Conservation (phyloP, 2,329 filamentous ascomycete species). For the Ophiostoma populinum region DNA sequence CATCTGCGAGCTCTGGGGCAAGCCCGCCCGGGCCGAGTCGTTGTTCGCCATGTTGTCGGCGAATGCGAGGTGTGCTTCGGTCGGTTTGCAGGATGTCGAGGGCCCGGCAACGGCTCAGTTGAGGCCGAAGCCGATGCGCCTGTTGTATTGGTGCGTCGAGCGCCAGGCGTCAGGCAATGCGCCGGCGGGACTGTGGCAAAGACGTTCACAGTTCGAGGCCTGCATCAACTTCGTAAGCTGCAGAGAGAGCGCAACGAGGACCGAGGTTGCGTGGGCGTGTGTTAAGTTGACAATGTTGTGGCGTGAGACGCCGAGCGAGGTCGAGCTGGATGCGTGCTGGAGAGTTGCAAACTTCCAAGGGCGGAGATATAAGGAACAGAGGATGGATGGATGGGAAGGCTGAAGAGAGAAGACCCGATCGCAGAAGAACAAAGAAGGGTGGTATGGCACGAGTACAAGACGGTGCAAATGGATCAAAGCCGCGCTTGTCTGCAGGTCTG, state of each 20-base stretch:
- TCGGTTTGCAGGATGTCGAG: too few relatives aligned
- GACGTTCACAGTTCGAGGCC: conserved; percentile 4
- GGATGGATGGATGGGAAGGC: too few relatives aligned
- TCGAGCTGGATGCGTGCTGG: too few relatives aligned
- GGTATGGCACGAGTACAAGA: too few relatives aligned
- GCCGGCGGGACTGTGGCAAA: conserved; percentile 4
- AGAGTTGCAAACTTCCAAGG: too few relatives aligned
- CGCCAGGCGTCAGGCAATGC: conserved; percentile 8
- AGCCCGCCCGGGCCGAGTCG: conserved; percentile 42
- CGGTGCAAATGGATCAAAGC: not conserved
- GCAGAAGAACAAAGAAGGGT: too few relatives aligned
- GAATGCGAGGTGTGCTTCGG: not conserved
- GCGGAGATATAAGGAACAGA: too few relatives aligned
- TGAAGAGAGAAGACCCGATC: too few relatives aligned
- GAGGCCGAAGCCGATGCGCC: not conserved
- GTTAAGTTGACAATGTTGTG: too few relatives aligned
- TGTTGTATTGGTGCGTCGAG: not conserved
- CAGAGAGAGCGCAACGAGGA: not conserved
- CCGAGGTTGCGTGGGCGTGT: too few relatives aligned
- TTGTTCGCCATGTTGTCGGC: conserved; percentile 34
- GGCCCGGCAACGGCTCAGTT: too few relatives aligned
- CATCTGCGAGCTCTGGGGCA: conserved; percentile 53
- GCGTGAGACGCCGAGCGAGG: too few relatives aligned
- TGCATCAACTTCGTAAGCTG: conserved; percentile 8
- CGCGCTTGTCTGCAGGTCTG: conserved; percentile 1